Percentiles rank a stretch among this genome's conserved stretches.
phyloP scores from a whole-genome alignment of 2,329 filamentous ascomycete species.

The Diplodia seriata region DNA sequence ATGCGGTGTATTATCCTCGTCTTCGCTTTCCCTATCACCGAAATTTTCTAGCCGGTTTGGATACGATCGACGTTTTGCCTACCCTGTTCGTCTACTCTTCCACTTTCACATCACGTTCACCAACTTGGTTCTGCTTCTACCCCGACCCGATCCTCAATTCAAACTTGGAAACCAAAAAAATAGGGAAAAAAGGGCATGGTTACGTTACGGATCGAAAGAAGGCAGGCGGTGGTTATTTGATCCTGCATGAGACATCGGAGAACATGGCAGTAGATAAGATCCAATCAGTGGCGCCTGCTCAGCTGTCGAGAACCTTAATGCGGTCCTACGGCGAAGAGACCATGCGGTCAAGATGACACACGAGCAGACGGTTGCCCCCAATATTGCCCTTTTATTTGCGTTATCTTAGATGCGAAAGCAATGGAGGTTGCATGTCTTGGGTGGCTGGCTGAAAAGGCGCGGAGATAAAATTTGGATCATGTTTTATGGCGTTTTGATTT shows the following conservation, averaged over 20 bases:
- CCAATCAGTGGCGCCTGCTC: background rate
- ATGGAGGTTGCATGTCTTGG: too few relatives aligned
- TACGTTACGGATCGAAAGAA: background rate
- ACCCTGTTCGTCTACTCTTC: background rate
- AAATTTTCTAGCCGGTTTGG: background rate
- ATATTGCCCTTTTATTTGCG: too few relatives aligned
- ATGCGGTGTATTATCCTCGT: background rate
- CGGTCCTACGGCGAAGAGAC: background rate
- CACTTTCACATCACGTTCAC: background rate
- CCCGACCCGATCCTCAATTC: background rate
- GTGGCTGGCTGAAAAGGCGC: too few relatives aligned
- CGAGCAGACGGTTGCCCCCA: too few relatives aligned
- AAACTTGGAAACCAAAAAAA: background rate
- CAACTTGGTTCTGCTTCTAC: background rate
- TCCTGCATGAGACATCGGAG: background rate
- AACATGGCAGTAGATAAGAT: background rate
- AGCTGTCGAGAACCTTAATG: background rate
- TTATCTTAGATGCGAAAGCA: too few relatives aligned
- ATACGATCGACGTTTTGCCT: background rate
- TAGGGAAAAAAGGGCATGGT: background rate
- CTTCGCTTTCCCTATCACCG: background rate
- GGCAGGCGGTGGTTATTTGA: background rate
- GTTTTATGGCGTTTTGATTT: too few relatives aligned
- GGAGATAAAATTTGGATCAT: too few relatives aligned
- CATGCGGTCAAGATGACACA: background rate